Evolutionary conservation across 2,329 filamentous ascomycete genomes (phyloP).

Genomic region (Aureobasidium sp.): DNA sequence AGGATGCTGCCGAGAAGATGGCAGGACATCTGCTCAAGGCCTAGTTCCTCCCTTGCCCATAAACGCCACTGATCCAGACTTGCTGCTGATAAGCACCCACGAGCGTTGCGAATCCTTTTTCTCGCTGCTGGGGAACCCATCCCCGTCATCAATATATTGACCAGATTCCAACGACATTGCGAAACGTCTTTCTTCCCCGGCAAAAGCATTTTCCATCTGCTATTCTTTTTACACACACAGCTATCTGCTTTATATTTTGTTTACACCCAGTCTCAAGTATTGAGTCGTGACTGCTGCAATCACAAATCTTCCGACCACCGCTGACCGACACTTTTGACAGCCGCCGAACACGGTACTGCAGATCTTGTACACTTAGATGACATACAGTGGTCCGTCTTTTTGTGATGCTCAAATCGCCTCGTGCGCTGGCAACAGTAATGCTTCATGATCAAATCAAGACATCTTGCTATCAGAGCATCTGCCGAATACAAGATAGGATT

Average conservation of each 20-base stretch:
- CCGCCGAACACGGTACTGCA: not conserved
- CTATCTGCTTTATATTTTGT: too few species aligned
- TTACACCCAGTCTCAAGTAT: too few species aligned
- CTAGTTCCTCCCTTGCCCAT: not conserved
- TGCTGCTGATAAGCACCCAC: slow-evolving; percentile 5
- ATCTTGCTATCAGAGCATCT: not conserved
- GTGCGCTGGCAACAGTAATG: not conserved
- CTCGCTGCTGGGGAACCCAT: not conserved
- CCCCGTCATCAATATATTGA: not conserved
- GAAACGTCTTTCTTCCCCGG: not conserved
- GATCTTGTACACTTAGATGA: not conserved
- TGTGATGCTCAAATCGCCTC: not conserved
- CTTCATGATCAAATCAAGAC: not conserved
- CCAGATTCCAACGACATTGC: not conserved
- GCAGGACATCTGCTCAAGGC: not conserved
- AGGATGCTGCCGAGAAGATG: slow-evolving; percentile 7
- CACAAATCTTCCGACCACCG: not conserved
- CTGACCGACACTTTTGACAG: not conserved
- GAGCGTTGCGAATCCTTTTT: not conserved
- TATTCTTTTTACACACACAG: not conserved
- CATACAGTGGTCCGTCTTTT: not conserved
- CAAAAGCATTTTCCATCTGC: not conserved
- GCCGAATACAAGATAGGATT: too few species aligned
- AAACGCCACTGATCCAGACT: slow-evolving; percentile 17
- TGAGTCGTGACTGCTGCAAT: not conserved